Evolutionary conservation across 106 monocot species (phyloP).

Genomic region (Apostasia ramifera): DNA sequence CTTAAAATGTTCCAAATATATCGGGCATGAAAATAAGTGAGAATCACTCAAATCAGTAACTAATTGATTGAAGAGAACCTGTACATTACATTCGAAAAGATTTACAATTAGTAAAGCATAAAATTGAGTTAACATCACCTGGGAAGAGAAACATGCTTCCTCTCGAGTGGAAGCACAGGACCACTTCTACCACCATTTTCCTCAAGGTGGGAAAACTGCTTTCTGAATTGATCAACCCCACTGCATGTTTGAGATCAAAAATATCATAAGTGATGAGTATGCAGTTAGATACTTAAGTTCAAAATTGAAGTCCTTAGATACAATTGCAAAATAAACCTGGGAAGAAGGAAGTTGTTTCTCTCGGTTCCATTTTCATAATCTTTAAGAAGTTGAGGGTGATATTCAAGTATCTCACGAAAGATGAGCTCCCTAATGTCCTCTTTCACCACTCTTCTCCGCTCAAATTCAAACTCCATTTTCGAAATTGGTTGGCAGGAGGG

Average conservation of each 20-base stretch:
- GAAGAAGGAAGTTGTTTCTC: constrained; percentile 72
- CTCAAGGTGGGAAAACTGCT: constrained; percentile 83
- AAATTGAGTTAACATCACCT: constrained; percentile 31
- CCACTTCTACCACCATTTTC: constrained; percentile 78
- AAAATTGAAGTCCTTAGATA: too few relatives aligned
- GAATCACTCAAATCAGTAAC: too few relatives aligned
- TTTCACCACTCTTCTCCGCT: constrained; percentile 71
- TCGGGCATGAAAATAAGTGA: too few relatives aligned
- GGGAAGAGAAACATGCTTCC: constrained; percentile 91
- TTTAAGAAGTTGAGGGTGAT: constrained; percentile 86
- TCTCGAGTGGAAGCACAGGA: constrained; percentile 48
- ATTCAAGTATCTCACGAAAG: constrained; percentile 86
- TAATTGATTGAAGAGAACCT: too few relatives aligned
- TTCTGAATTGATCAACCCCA: constrained; percentile 90
- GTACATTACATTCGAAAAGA: too few relatives aligned
- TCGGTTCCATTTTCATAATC: constrained; percentile 71
- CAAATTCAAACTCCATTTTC: constrained; percentile 97
- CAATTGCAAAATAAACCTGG: constrained; percentile 39
- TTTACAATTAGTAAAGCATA: too few relatives aligned
- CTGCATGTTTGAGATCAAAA: constrained; percentile 26
- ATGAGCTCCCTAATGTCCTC: constrained; percentile 84
- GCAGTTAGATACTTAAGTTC: not conserved
- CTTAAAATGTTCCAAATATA: too few relatives aligned
- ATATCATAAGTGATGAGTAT: not conserved
- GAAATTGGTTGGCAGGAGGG: constrained; percentile 82